A percentile compares a stretch with the other conserved stretches of the same genome.
Evolutionary conservation across 2,329 filamentous ascomycete genomes (phyloP).

Genomic region (Penicillium capsulatum): DNA sequence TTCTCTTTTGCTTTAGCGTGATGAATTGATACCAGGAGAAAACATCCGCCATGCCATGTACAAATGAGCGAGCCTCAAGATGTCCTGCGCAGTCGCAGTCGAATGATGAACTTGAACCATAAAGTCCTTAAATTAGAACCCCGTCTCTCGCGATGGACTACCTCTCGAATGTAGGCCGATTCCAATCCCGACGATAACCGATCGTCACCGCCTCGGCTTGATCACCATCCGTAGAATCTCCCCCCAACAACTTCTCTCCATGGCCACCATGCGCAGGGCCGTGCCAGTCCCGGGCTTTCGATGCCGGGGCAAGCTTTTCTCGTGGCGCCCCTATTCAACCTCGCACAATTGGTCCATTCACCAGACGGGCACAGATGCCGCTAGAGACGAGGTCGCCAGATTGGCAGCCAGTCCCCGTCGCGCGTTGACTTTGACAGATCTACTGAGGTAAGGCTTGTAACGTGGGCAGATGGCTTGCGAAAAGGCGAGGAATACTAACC

Average conservation of each 20-base stretch:
- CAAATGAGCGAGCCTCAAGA: background rate
- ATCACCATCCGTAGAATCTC: no score
- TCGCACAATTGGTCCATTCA: slow-evolving; percentile 40
- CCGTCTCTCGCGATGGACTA: no score
- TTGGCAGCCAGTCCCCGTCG: slow-evolving; percentile 76
- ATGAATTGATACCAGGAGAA: slow-evolving; percentile 20
- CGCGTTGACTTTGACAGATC: slow-evolving; percentile 76
- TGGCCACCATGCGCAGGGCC: no score
- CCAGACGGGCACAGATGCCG: slow-evolving; percentile 49
- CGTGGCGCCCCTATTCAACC: slow-evolving; percentile 18
- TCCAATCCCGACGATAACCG: background rate
- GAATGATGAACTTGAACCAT: slow-evolving; percentile 1
- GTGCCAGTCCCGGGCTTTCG: no score
- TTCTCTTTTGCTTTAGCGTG: slow-evolving; percentile 14
- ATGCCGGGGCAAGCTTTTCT: slow-evolving; percentile 2
- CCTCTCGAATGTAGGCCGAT: no score
- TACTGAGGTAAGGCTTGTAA: slow-evolving; percentile 66
- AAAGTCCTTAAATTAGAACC: no score
- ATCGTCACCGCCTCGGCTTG: background rate
- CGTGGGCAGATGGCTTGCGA: background rate
- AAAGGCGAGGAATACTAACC: background rate
- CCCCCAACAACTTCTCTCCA: no score
- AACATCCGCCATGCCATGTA: slow-evolving; percentile 13
- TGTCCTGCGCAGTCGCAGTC: no score
- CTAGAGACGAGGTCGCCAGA: slow-evolving; percentile 71